These are phyloP conservation scores for Atkinsonella hypoxylon DNA, from an alignment of 2,329 filamentous ascomycete species.

Conservation along the genomic window DNA sequence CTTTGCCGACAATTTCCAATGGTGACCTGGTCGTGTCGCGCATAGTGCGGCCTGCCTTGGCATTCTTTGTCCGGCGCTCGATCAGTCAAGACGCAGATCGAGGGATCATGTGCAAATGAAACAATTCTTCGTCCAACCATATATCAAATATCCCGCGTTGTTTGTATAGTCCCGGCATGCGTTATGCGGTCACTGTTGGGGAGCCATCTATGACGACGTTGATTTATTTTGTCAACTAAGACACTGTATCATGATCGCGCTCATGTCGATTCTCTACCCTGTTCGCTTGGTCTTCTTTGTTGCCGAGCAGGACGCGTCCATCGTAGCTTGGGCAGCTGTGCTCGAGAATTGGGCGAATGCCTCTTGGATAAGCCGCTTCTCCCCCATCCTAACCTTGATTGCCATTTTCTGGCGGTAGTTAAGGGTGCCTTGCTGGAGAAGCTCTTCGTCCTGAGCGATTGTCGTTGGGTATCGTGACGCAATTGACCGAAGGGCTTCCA, in stretches of 20 bases:
- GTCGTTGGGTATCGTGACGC: constrained; percentile 31
- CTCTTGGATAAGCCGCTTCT: constrained; percentile 54
- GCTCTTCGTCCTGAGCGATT: constrained; percentile 26
- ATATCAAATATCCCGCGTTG: neutral
- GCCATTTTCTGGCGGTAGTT: constrained; percentile 44
- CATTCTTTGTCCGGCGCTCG: neutral
- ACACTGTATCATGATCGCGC: neutral
- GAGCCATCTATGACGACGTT: neutral
- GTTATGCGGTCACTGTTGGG: neutral
- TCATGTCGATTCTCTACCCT: constrained; percentile 7
- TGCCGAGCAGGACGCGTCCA: constrained; percentile 13
- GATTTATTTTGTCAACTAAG: neutral
- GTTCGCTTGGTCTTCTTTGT: constrained; percentile 19
- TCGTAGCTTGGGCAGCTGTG: constrained; percentile 10
- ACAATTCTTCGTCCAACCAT: neutral
- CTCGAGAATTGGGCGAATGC: constrained; percentile 27
- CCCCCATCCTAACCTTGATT: constrained; percentile 54
- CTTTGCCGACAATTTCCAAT: neutral
- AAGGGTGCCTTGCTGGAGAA: constrained; percentile 20
- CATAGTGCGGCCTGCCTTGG: neutral
- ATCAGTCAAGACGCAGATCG: neutral
- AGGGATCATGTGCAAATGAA: neutral
- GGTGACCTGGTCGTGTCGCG: neutral
- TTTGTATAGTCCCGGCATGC: neutral
- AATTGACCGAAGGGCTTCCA: constrained; percentile 24